Base-by-base conservation (phyloP, 768 basidiomycete genomes). In the Mycena maculata region DNA sequence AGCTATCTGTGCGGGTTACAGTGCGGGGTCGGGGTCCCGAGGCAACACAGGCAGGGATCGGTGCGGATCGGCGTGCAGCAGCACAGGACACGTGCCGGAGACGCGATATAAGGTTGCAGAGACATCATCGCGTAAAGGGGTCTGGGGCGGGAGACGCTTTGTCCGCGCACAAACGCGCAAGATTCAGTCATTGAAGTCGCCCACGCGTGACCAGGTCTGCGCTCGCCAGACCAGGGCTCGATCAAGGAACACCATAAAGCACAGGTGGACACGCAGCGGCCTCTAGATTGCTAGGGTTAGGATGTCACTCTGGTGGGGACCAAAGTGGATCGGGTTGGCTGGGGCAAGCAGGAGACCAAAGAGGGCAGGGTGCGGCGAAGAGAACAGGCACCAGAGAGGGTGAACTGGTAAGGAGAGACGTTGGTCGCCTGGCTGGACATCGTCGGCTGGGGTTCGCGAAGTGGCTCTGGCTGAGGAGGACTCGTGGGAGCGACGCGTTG, bases 1-100 rank as follows among this genome's bases (percentile, higher is more conserved):
- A 47, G 57, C 67, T 68, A 63, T 63, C 61, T 63, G 66, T 63
- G 52, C 60, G 67, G 42, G 33, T 61, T 47, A 50, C 25, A 48
- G 58, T n/a, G 33, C 56, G 20, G 44, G 57, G 67, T 68, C 57
- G 57, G 61, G 67, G 67, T 68, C 67, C 67, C 67, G 67, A 68
- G 67, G 61, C 67, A 63, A 68, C 56, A 68, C 61, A 68, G 67
- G 67, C 67, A 63, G 52, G 61, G 57, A 68, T 68, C 61, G 58
- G 67, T 63, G 61, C 61, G 67, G 57, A 55, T 30, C 36, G 28
- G 61, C 50, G 22, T 47, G 49, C 12, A 47, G 31, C 48, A 12
- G 42, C 67, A 45, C 61, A 47, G 45, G 56, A 59, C 61, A 59
- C 67, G 67, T 68, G 50, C 67, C 61, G 67, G 42, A 68, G 67